Evolutionary conservation across 805 yeast genomes (phyloP), one percentile per base, ranked within the genome.

Genomic region (Cyberlindnera americana): DNA sequence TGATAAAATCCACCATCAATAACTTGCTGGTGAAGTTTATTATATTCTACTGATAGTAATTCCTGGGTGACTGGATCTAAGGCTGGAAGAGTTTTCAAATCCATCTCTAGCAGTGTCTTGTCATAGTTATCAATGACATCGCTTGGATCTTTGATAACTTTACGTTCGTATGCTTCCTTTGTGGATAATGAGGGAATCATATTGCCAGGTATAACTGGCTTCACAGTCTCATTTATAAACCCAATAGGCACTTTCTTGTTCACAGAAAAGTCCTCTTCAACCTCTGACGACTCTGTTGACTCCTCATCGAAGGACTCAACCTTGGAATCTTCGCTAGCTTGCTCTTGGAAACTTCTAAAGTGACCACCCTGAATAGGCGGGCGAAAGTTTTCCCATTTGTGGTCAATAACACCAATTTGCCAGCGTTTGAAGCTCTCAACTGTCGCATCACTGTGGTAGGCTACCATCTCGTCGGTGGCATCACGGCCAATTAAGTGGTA

Each of bases 301-400:
- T 29, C 31, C 17, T n/a, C 31, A 6, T 14, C 15, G n/a, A n/a
- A n/a, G n/a, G n/a, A n/a, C n/a, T n/a, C n/a, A n/a, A n/a, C n/a
- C n/a, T n/a, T n/a, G n/a, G n/a, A n/a, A n/a, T n/a, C n/a, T n/a
- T n/a, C n/a, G n/a, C n/a, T n/a, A n/a, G n/a, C n/a, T 41, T 55
- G 53, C 38, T 65, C 60, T 22, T 58, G 62, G 14, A 58, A 38
- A 1, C 59, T 50, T 16, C 66, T 54, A 54, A 65, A 79, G 18
- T 41, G 44, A 1, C 87, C 95, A 12, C 95, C 95, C 62, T 87
- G 95, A 47, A 88, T 85, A 2, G 96, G 96, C 4, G 96, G 96
- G 24, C 84, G 57, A 59, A 88, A 62, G 60, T 85, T 83, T 38
- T 67, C 67, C 96, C 96, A 88, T 9, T 66, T 65, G 42, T 67